A percentile compares a stretch with the other conserved stretches of the same genome.
Evolutionary conservation across 192 early-diverging fungal genomes (phyloP).

Genomic region (Dissophora ornata): DNA sequence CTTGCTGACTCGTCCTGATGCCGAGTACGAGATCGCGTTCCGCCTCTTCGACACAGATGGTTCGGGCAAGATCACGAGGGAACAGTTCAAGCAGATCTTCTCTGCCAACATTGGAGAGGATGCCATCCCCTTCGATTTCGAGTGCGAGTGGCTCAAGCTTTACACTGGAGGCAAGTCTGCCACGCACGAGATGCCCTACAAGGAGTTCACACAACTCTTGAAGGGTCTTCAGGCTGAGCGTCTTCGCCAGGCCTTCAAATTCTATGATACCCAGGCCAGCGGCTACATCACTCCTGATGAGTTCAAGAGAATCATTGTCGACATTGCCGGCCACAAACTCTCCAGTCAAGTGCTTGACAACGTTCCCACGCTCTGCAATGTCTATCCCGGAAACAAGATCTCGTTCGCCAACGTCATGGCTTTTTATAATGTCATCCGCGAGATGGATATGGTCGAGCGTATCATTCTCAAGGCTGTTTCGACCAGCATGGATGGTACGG

Average conservation of each 20-base stretch:
- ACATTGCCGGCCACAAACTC: conserved; percentile 73
- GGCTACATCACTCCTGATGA: conserved; percentile 70
- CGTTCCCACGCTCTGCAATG: conserved; percentile 68
- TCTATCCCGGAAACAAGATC: conserved; percentile 70
- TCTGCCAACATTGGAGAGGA: conserved; percentile 62
- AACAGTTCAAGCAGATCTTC: conserved; percentile 76
- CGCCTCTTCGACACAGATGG: conserved; percentile 70
- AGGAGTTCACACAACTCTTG: conserved; percentile 77
- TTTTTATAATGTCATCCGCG: conserved; percentile 69
- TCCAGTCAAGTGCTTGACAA: conserved; percentile 72
- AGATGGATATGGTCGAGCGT: conserved; percentile 77
- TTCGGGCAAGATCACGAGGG: conserved; percentile 70
- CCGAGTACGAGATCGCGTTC: conserved; percentile 80
- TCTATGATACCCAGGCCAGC: conserved; percentile 71
- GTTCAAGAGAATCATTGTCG: conserved; percentile 70
- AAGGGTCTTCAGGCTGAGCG: conserved; percentile 78
- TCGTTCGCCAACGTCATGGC: conserved; percentile 73
- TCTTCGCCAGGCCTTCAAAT: conserved; percentile 76
- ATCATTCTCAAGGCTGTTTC: conserved; percentile 66
- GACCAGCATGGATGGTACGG: conserved; percentile 58
- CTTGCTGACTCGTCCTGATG: conserved; percentile 71
- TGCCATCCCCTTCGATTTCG: conserved; percentile 75
- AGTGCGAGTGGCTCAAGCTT: conserved; percentile 79
- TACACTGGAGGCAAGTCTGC: conserved; percentile 68
- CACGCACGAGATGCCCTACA: conserved; percentile 70